phyloP scores from a whole-genome alignment of 2,329 filamentous ascomycete species.

The Cyanodermella asteris region DNA sequence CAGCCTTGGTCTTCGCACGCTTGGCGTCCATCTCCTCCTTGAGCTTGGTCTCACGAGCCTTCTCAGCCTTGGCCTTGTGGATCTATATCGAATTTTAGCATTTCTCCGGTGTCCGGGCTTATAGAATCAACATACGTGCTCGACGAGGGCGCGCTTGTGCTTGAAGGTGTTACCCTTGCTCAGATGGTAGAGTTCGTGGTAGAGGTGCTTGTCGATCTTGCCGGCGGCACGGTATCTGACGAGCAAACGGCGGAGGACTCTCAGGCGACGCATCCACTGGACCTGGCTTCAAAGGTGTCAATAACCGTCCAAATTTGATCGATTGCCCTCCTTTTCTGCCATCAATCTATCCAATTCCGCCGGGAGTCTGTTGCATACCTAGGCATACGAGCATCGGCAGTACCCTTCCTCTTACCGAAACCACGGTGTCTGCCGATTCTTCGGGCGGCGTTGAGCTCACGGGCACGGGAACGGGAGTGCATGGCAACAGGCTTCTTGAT shows the following conservation, averaged over 20 bases:
- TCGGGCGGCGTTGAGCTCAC: slow-evolving; percentile 84
- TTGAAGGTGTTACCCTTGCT: slow-evolving; percentile 99
- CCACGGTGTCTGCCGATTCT: slow-evolving; percentile 93
- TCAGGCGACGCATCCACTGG: slow-evolving; percentile 98
- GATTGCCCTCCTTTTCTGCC: background rate
- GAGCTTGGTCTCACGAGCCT: slow-evolving; percentile 80
- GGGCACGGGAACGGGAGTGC: slow-evolving; percentile 94
- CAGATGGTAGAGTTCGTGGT: slow-evolving; percentile 99
- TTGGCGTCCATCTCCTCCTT: slow-evolving; percentile 99
- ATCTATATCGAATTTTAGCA: slow-evolving; percentile 38
- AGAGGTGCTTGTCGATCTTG: slow-evolving; percentile 99
- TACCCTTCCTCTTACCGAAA: slow-evolving; percentile 99
- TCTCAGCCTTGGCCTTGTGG: slow-evolving; percentile 99
- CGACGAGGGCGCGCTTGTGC: slow-evolving; percentile 99
- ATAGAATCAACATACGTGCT: slow-evolving; percentile 63
- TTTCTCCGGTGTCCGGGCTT: slow-evolving; percentile 1
- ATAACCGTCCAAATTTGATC: slow-evolving; percentile 1
- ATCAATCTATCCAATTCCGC: background rate
- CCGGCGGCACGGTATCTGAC: slow-evolving; percentile 99
- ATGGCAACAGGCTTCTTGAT: slow-evolving; percentile 99
- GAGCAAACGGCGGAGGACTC: slow-evolving; percentile 94
- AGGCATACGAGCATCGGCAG: slow-evolving; percentile 97
- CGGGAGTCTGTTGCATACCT: slow-evolving; percentile 41
- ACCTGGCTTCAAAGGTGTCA: slow-evolving; percentile 44
- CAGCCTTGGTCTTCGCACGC: slow-evolving; percentile 99